phyloP scores from a whole-genome alignment of 192 early-diverging fungal genomes.

The Funneliformis geosporum region DNA sequence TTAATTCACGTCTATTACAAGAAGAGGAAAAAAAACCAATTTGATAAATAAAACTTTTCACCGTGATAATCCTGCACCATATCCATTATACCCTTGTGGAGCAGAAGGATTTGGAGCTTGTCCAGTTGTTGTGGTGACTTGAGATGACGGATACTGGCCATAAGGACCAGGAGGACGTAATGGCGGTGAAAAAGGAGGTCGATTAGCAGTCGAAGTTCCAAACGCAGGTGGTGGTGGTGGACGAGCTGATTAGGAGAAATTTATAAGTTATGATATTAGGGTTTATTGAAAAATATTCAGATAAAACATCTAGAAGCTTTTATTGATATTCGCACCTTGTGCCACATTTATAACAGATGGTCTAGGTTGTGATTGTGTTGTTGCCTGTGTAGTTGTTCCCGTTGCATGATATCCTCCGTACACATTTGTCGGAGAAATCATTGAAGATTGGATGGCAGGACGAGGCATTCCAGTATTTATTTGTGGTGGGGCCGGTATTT shows the following conservation, averaged over 20 bases:
- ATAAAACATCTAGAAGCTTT: too few relatives aligned
- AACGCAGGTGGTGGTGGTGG: not conserved
- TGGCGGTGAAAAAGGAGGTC: not conserved
- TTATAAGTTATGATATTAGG: not conserved
- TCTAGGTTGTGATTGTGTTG: not conserved
- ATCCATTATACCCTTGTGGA: not conserved
- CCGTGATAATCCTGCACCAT: not conserved
- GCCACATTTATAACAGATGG: conserved; percentile 16
- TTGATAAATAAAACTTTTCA: not conserved
- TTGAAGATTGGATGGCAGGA: not conserved
- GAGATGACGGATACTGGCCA: not conserved
- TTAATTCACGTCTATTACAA: not conserved
- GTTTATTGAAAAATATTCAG: too few relatives aligned
- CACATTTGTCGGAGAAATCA: conserved; percentile 3
- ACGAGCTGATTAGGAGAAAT: not conserved
- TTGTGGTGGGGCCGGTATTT: not conserved
- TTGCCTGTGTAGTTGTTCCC: not conserved
- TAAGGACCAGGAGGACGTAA: not conserved
- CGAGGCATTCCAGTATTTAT: not conserved
- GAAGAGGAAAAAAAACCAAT: not conserved
- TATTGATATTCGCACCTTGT: not conserved
- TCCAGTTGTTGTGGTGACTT: not conserved
- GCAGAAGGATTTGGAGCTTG: not conserved
- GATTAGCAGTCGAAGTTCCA: not conserved
- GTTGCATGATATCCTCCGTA: conserved; percentile 13